phyloP scores from a whole-genome alignment of 2,329 filamentous ascomycete genomes.

The Xylariaceae sp. region DNA sequence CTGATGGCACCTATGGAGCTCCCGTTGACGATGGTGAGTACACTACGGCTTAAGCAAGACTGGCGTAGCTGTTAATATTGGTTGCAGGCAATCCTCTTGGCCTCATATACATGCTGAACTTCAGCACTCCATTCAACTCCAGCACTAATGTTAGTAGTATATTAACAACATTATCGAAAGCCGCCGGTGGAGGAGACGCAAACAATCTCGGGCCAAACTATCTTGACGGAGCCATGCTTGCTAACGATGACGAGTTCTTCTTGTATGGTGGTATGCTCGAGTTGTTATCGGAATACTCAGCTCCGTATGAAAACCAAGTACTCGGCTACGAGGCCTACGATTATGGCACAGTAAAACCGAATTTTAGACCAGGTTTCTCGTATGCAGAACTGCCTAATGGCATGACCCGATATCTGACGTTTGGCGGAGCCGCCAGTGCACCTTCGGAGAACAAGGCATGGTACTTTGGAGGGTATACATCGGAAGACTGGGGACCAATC shows the following conservation, averaged over 20 bases:
- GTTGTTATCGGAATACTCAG: constrained; percentile 31
- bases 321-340: constrained; percentile 50
- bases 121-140: constrained; percentile 53
- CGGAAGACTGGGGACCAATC: constrained; percentile 48
- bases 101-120: constrained; percentile 54
- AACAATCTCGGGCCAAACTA: constrained; percentile 55
- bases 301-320: constrained; percentile 41
- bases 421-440: constrained; percentile 59
- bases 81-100: constrained; percentile 48
- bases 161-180: constrained; percentile 47
- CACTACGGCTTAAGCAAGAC: too few relatives aligned
- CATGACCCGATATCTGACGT: constrained; percentile 60
- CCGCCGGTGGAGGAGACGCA: constrained; percentile 38
- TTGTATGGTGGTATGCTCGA: constrained; percentile 57
- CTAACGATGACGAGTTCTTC: constrained; percentile 60
- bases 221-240: constrained; percentile 60
- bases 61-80: too few relatives aligned
- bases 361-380: constrained; percentile 43
- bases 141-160: constrained; percentile 50
- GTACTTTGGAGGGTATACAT: constrained; percentile 64
- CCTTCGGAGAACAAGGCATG: constrained; percentile 69
- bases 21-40: constrained; percentile 41
- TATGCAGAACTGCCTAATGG: constrained; percentile 37
- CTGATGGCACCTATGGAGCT: constrained; percentile 37
- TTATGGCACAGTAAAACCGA: constrained; percentile 43